Conservation (phyloP, 140 eudicot genomes). For the Oenanthe javanica region DNA sequence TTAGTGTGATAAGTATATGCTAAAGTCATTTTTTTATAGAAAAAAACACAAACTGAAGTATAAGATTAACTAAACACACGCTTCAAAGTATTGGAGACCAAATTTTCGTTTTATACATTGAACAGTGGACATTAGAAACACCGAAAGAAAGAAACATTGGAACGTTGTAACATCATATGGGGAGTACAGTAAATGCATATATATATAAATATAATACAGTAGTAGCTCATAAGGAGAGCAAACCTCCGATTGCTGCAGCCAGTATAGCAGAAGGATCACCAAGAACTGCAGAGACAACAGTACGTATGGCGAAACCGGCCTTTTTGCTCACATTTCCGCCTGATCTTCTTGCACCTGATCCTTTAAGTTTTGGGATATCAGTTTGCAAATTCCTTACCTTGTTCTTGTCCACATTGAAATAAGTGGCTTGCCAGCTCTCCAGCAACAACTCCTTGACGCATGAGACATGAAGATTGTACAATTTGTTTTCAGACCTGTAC, state of each 20-base stretch:
- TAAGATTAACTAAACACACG: too few relatives aligned
- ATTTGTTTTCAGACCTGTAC: conserved; percentile 41
- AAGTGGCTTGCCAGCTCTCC: conserved; percentile 46
- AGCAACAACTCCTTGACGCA: conserved; percentile 56
- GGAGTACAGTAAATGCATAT: neutral
- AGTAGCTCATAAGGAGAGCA: conserved; percentile 30
- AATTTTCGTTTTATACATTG: too few relatives aligned
- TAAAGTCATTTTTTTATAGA: too few relatives aligned
- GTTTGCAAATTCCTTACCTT: conserved; percentile 23
- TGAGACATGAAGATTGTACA: conserved; percentile 45
- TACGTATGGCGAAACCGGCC: conserved; percentile 42
- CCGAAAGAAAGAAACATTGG: neutral
- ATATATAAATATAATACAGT: neutral
- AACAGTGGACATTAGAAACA: too few relatives aligned
- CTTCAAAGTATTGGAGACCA: too few relatives aligned
- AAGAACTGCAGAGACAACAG: conserved; percentile 48
- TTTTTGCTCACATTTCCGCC: conserved; percentile 41
- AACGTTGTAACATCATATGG: neutral
- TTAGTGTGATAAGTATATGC: too few relatives aligned
- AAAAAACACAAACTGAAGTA: too few relatives aligned
- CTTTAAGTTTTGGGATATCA: conserved; percentile 33
- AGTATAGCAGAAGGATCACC: conserved; percentile 60
- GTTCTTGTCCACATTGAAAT: conserved; percentile 20
- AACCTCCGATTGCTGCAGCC: conserved; percentile 44
- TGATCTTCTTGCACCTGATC: conserved; percentile 28